Evolutionary conservation across 140 eudicot genomes (phyloP).

Genomic region (Artemisia princeps): DNA sequence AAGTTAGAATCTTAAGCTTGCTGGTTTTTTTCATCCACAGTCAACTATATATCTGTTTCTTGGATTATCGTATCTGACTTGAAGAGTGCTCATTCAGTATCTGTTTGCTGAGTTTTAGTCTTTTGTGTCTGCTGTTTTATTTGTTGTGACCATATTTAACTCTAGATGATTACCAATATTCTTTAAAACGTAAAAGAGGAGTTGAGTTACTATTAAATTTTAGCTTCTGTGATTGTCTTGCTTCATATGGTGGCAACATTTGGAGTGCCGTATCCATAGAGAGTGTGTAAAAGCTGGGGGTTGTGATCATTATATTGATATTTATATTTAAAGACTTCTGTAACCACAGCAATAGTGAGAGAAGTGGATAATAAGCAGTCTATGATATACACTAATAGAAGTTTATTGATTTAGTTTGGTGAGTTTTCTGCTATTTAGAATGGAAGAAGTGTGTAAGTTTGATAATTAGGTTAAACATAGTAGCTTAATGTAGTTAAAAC

Average conservation of each 20-base stretch:
- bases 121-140: constrained; percentile 5
- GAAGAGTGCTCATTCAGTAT: background rate
- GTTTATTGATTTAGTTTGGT: too few relatives aligned
- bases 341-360: background rate
- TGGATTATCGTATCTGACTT: constrained; percentile 4
- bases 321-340: background rate
- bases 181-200: too few relatives aligned
- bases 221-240: too few relatives aligned
- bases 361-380: background rate
- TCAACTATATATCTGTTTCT: background rate
- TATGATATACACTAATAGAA: too few relatives aligned
- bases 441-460: too few relatives aligned
- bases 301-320: background rate
- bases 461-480: too few relatives aligned
- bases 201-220: too few relatives aligned
- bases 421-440: too few relatives aligned
- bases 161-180: constrained; percentile 5
- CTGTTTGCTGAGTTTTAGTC: constrained; percentile 11
- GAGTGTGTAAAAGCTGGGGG: constrained; percentile 7
- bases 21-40: constrained; percentile 7
- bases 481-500: too few relatives aligned
- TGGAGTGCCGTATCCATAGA: constrained; percentile 4
- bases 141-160: background rate
- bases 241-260: background rate
- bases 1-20: background rate